Percentiles rank a stretch among this genome's conserved stretches.
Evolutionary conservation across 2,329 filamentous ascomycete species (phyloP).

Genomic region (Pseudogymnoascus sp.): DNA sequence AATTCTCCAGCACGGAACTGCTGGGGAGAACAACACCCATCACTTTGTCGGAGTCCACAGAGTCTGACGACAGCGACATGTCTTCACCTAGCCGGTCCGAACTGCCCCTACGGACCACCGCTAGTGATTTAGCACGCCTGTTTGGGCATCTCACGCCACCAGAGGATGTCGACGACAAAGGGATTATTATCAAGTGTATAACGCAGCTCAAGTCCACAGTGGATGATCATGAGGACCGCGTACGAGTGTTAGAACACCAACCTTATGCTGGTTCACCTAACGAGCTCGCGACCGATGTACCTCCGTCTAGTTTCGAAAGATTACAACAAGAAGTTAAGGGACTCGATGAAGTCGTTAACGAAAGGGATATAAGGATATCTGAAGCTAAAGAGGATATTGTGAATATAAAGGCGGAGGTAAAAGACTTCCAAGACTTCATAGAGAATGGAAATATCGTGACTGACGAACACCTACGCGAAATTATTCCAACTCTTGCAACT

Average conservation of each 20-base stretch:
- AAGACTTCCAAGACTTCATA: background rate
- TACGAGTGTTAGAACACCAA: background rate
- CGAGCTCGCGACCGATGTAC: background rate
- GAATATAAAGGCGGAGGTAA: background rate
- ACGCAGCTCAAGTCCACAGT: background rate
- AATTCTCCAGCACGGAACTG: background rate
- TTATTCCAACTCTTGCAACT: background rate
- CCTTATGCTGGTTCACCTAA: background rate
- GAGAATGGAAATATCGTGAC: background rate
- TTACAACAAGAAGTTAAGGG: background rate
- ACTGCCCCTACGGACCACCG: background rate
- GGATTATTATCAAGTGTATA: background rate
- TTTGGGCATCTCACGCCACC: background rate
- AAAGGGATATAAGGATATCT: background rate
- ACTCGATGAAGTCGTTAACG: background rate
- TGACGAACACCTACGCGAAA: background rate
- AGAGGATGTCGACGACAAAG: background rate
- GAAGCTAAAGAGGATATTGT: background rate
- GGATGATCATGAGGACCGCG: background rate
- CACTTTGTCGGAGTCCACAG: background rate
- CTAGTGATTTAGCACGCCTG: background rate
- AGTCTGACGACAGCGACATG: background rate
- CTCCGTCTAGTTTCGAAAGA: background rate
- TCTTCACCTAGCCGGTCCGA: background rate
- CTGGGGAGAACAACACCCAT: background rate